Percentiles rank a stretch among this genome's conserved stretches.
Conservation (phyloP, 1,284 basidiomycete species). For the Leucocoprinus gongylophorus region DNA sequence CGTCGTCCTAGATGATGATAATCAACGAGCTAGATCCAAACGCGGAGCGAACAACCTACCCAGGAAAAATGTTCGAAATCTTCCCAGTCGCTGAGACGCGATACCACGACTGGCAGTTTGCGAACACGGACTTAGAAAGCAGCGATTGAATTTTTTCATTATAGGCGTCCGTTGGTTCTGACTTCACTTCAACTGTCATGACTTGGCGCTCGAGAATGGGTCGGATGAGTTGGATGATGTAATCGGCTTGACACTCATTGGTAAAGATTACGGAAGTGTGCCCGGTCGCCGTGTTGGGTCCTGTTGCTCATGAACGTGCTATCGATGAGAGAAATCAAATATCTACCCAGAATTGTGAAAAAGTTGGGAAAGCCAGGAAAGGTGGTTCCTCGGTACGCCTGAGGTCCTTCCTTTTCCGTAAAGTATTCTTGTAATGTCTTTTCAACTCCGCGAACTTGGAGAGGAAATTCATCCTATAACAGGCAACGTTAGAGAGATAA, state of each 20-base stretch:
- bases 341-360: constrained; percentile 31
- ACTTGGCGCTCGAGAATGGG: constrained; percentile 30
- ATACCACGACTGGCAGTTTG: constrained; percentile 29
- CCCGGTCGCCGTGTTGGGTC: constrained; percentile 42
- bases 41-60: constrained; percentile 9
- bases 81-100: constrained; percentile 18
- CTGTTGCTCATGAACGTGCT: constrained; percentile 20
- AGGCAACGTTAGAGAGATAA: too few species aligned
- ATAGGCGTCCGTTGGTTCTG: constrained; percentile 33
- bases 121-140: constrained; percentile 32
- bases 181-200: constrained; percentile 28
- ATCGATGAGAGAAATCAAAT: constrained; percentile 1
- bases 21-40: not conserved
- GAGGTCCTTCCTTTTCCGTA: constrained; percentile 30
- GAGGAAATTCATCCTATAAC: constrained; percentile 27
- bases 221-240: constrained; percentile 33
- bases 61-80: constrained; percentile 20
- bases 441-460: constrained; percentile 26
- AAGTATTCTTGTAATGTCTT: constrained; percentile 34
- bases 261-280: constrained; percentile 41
- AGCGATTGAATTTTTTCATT: constrained; percentile 34
- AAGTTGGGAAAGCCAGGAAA: constrained; percentile 40
- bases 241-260: constrained; percentile 34
- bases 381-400: constrained; percentile 35
- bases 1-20: constrained; percentile 7